Evolutionary conservation across 2,329 filamentous ascomycete genomes (phyloP).

Genomic region (Diaporthe caulivora): DNA sequence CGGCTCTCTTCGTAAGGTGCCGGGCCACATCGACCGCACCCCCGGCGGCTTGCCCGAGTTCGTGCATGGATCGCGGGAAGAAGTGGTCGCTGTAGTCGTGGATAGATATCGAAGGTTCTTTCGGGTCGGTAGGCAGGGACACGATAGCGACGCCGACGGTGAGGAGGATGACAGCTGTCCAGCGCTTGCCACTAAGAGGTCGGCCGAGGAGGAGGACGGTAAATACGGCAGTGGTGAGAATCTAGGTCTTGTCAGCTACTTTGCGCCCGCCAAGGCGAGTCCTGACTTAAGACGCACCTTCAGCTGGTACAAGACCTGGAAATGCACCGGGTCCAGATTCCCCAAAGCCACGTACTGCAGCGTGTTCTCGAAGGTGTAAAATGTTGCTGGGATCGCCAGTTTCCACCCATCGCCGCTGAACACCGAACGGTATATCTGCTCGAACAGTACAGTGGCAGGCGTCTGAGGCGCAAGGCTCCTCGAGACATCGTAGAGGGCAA

Average conservation of each 20-base stretch:
- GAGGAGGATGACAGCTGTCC: slow-evolving; percentile 83
- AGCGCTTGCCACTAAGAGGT: slow-evolving; percentile 78
- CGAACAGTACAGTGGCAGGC: slow-evolving; percentile 83
- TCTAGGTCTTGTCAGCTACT: slow-evolving; percentile 57
- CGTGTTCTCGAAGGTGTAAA: slow-evolving; percentile 95
- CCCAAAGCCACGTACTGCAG: slow-evolving; percentile 92
- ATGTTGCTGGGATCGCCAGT: slow-evolving; percentile 85
- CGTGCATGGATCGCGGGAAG: slow-evolving; percentile 84
- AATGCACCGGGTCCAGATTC: slow-evolving; percentile 92
- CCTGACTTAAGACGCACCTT: slow-evolving; percentile 66
- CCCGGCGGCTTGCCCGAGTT: slow-evolving; percentile 75
- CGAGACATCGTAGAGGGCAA: slow-evolving; percentile 90
- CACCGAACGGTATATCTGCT: slow-evolving; percentile 82
- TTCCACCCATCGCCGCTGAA: slow-evolving; percentile 97
- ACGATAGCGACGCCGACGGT: slow-evolving; percentile 87
- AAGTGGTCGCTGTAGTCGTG: slow-evolving; percentile 75
- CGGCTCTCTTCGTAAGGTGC: slow-evolving; percentile 63
- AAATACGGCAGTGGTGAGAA: slow-evolving; percentile 89
- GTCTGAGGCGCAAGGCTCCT: slow-evolving; percentile 81
- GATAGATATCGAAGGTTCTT: slow-evolving; percentile 67
- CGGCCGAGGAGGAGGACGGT: slow-evolving; percentile 82
- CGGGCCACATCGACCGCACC: slow-evolving; percentile 62
- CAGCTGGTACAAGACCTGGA: slow-evolving; percentile 92
- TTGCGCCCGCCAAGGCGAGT: background rate
- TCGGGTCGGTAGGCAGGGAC: slow-evolving; percentile 76